Base-by-base conservation (phyloP, 2,329 filamentous ascomycete species). In the Colletotrichum aenigma region DNA sequence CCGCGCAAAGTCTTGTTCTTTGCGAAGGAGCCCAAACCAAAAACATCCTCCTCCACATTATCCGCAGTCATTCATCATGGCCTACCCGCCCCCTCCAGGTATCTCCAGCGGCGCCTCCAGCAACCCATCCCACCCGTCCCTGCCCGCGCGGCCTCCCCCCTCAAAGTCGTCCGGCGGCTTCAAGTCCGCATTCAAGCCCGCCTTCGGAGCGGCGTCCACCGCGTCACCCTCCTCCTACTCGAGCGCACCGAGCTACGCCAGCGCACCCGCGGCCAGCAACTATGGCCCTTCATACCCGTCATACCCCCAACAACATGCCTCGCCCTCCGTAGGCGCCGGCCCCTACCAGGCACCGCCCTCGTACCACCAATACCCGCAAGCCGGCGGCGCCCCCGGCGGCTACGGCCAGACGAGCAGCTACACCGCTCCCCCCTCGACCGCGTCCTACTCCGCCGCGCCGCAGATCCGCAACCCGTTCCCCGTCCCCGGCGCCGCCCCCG, bases 21-120 rank as follows among this genome's bases (percentile, higher is more conserved):
- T 26, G 68, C 48, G 34, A 71, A 65, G 64, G 55, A 32, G 43
- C 43, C 43, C 55, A 62, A 62, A 21, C 32, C 58, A 30, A 56
- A 74, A 75, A 77, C 21, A n/a, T 43, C 38, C 4, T 36, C 34
- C 38, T 52, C 43, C 43, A 52, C n/a, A 52, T 52, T 52, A 24
- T 67, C 65, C 77, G 43, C 77, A 78, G 77, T 81, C 89, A 86
- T 92, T 92, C 91, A 93, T 92, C 90, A 96, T 96, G 95, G 93
- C 94, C 87, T 95, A 95, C 90, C 93, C 94, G 86, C 93, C 93
- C 83, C 94, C 94, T 94, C 94, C 95, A 95, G 94, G 94, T 91
- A 87, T 91, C 85, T 84, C 88, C 84, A 82, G 82, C 83, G 81
- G 75, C 70, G 66, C 82, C 81, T 85, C 86, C 81, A 84, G 69